These are phyloP conservation scores for Clonostachys byssicola DNA, from an alignment of 2,329 filamentous ascomycete genomes.

Conservation along the genomic window DNA sequence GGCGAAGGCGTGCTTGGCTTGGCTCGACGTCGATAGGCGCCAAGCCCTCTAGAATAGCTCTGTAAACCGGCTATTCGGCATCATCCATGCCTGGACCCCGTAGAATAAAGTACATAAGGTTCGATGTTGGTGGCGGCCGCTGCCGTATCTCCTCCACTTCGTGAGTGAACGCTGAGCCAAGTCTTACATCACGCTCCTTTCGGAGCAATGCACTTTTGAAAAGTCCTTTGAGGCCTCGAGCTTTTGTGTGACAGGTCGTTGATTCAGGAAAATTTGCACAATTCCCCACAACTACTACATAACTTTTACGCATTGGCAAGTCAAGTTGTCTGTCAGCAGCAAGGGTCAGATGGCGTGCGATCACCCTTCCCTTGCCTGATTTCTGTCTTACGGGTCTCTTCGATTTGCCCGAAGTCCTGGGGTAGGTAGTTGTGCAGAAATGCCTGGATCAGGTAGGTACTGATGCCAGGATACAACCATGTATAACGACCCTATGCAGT, in stretches of 20 bases:
- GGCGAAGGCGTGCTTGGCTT: not conserved
- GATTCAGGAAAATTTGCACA: not conserved
- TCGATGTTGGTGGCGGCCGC: not conserved
- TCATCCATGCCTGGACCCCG: not conserved
- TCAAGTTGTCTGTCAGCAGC: not conserved
- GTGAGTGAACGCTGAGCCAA: not conserved
- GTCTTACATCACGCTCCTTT: not conserved
- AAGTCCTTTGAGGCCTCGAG: not conserved
- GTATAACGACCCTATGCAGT: not conserved
- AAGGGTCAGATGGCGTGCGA: not conserved
- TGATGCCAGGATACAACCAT: not conserved
- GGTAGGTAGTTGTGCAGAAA: not conserved
- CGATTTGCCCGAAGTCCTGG: not conserved
- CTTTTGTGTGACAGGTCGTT: not conserved
- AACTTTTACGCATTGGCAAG: not conserved
- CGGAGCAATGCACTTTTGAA: not conserved
- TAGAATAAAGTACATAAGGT: not conserved
- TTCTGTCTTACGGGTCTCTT: not conserved
- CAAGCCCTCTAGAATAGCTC: not conserved
- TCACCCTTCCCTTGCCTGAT: not conserved
- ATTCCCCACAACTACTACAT: not conserved
- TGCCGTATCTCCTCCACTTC: not conserved
- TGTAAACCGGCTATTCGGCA: not conserved
- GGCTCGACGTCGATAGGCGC: not conserved
- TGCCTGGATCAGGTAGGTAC: not conserved